These are phyloP conservation scores for Stereum hirsutum DNA, from an alignment of 1,284 basidiomycete species.

Conservation along the genomic window DNA sequence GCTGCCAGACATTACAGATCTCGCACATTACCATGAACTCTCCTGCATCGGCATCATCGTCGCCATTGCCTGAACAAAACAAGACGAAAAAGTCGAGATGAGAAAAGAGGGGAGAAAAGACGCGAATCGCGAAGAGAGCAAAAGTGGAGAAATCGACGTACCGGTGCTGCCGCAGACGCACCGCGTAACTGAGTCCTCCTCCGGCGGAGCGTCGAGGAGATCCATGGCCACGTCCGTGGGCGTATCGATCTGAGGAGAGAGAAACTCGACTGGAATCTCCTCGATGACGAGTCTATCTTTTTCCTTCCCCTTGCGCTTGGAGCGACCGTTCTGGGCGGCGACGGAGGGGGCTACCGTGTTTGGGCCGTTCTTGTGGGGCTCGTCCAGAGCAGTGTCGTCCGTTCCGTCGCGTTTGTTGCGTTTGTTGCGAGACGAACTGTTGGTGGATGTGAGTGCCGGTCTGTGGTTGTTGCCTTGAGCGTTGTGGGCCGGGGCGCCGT, in stretches of 20 bases:
- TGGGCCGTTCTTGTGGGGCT: conserved; percentile 36
- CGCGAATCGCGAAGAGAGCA: neutral
- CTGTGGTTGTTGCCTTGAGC: conserved; percentile 32
- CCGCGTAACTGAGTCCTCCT: conserved; percentile 82
- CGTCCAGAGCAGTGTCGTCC: conserved; percentile 53
- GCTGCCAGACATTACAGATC: conserved; percentile 96
- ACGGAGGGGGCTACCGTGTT: conserved; percentile 26
- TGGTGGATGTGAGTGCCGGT: conserved; percentile 32
- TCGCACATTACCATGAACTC: conserved; percentile 99
- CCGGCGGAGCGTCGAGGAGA: conserved; percentile 44
- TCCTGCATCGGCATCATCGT: conserved; percentile 70
- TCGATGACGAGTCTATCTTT: conserved; percentile 38
- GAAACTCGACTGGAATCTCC: too few relatives aligned
- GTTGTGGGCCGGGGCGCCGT: conserved; percentile 28
- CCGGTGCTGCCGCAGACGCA: conserved; percentile 90
- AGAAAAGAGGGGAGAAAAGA: neutral
- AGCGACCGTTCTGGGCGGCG: conserved; percentile 31
- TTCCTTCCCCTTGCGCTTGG: conserved; percentile 49
- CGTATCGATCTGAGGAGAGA: conserved; percentile 20
- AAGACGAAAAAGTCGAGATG: neutral
- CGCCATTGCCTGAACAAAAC: conserved; percentile 34
- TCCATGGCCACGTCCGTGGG: conserved; percentile 25
- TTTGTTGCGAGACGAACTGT: conserved; percentile 39
- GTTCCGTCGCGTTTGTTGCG: conserved; percentile 65
- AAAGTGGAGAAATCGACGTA: conserved; percentile 26